Conservation (phyloP, 371 early-diverging fungal species). For the Rhizopus arrhizus region DNA sequence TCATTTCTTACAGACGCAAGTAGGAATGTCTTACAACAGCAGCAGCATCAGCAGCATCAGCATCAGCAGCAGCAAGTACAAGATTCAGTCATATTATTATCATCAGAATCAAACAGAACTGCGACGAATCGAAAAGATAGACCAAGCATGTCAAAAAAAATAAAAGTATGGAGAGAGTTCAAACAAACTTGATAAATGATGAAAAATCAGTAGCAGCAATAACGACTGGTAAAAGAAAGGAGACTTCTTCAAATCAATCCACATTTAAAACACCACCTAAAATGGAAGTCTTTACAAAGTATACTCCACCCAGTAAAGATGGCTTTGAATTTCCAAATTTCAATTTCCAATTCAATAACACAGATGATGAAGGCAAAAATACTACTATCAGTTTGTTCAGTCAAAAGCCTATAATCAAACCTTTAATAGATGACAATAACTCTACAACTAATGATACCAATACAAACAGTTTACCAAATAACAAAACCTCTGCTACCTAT, state of each 20-base stretch:
- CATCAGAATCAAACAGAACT: not conserved
- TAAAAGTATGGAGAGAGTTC: slow-evolving; percentile 19
- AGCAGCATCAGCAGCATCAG: slow-evolving; percentile 8
- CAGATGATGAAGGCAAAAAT: not conserved
- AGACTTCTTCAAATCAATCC: not conserved
- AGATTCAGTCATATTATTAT: not conserved
- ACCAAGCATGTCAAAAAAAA: slow-evolving; percentile 27
- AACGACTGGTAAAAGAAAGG: slow-evolving; percentile 13
- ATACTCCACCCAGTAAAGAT: not conserved
- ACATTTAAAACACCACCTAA: not conserved
- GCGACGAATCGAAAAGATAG: not conserved
- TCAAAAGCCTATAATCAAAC: no score
- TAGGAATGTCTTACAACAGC: not conserved
- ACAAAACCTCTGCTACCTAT: no score
- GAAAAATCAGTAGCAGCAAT: slow-evolving; percentile 11
- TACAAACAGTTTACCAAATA: not conserved
- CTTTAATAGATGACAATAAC: no score
- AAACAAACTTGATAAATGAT: not conserved
- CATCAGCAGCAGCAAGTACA: slow-evolving; percentile 5
- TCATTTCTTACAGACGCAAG: slow-evolving; percentile 1
- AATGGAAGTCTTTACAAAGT: not conserved
- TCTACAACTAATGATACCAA: not conserved
- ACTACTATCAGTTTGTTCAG: no score
- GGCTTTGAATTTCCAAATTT: not conserved
- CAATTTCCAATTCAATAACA: not conserved